phyloP scores from a whole-genome alignment of 2,329 filamentous ascomycete genomes.

The Colletotrichum plurivorum region DNA sequence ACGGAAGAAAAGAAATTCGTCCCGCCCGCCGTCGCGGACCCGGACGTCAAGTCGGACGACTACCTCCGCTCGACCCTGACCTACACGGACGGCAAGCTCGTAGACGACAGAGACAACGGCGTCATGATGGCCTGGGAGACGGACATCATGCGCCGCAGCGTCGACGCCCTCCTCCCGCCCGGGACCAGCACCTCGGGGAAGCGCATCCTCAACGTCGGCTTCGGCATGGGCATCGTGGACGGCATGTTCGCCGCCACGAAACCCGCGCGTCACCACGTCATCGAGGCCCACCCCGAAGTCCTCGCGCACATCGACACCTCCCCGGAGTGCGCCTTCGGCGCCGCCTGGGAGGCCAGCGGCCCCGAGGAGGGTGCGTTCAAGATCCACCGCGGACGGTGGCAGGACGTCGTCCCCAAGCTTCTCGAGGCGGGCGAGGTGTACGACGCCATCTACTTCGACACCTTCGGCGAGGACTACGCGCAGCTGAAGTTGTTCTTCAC shows the following conservation, averaged over 20 bases:
- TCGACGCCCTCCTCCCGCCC: slow-evolving; percentile 71
- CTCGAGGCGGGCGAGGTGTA: slow-evolving; percentile 79
- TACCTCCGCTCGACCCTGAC: slow-evolving; percentile 79
- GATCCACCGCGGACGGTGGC: slow-evolving; percentile 83
- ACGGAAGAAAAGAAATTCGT: slow-evolving; percentile 51
- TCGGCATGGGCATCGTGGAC: slow-evolving; percentile 93
- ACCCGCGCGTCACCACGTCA: slow-evolving; percentile 83
- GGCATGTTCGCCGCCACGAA: slow-evolving; percentile 78
- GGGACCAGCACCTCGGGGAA: slow-evolving; percentile 59
- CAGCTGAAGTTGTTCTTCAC: slow-evolving; percentile 90
- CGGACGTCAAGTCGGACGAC: slow-evolving; percentile 72
- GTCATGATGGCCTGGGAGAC: slow-evolving; percentile 97
- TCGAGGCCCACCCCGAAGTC: slow-evolving; percentile 87
- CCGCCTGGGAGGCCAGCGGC: slow-evolving; percentile 67
- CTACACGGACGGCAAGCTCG: slow-evolving; percentile 75
- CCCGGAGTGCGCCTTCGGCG: slow-evolving; percentile 66
- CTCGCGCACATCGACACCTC: slow-evolving; percentile 70
- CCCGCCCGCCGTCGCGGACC: slow-evolving; percentile 54
- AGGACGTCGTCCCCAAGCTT: slow-evolving; percentile 80
- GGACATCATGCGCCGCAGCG: slow-evolving; percentile 85
- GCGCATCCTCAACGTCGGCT: slow-evolving; percentile 86
- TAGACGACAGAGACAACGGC: slow-evolving; percentile 83
- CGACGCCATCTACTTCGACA: slow-evolving; percentile 97
- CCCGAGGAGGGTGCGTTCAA: slow-evolving; percentile 78
- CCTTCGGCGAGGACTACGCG: slow-evolving; percentile 93